Conservation (phyloP, 2,329 filamentous ascomycete genomes). For the Diaporthe nobilis region DNA sequence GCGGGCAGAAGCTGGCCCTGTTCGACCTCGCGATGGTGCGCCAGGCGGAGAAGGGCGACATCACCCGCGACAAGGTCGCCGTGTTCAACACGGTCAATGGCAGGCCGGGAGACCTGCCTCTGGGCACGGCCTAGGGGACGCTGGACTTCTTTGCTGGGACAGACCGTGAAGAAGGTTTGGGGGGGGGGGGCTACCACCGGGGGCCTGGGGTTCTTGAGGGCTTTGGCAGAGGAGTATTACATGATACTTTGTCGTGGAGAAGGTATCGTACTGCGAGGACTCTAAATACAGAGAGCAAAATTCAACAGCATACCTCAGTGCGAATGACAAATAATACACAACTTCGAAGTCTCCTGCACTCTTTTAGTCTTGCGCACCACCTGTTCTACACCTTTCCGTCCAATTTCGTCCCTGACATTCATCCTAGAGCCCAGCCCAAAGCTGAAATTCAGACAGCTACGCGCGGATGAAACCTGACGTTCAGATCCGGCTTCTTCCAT, state of each 20-base stretch:
- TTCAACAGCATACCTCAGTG: not conserved
- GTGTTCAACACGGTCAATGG: slow-evolving; percentile 14
- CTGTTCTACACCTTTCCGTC: slow-evolving; percentile 47
- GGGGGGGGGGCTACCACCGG: not conserved
- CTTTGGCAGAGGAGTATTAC: not conserved
- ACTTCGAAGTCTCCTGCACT: not conserved
- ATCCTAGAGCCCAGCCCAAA: slow-evolving; percentile 45
- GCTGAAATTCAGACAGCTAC: not conserved
- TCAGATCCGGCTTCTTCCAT: slow-evolving; percentile 51
- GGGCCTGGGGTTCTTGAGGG: not conserved
- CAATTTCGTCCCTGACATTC: not conserved
- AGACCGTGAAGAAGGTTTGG: not conserved
- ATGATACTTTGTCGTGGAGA: not conserved
- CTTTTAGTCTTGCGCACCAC: slow-evolving; percentile 45
- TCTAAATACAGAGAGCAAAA: not conserved
- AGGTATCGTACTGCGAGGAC: not conserved
- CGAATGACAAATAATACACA: not conserved
- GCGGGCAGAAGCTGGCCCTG: not conserved
- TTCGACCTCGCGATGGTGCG: not conserved
- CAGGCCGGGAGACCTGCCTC: not conserved
- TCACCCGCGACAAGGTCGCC: not conserved
- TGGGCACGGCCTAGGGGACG: not conserved
- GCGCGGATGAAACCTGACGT: slow-evolving; percentile 38
- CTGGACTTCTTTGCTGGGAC: not conserved
- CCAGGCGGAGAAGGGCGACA: not conserved